A percentile compares a stretch with the other conserved stretches of the same genome.
phyloP scores from a whole-genome alignment of 2,329 filamentous ascomycete species.

The Calonectria naviculata region DNA sequence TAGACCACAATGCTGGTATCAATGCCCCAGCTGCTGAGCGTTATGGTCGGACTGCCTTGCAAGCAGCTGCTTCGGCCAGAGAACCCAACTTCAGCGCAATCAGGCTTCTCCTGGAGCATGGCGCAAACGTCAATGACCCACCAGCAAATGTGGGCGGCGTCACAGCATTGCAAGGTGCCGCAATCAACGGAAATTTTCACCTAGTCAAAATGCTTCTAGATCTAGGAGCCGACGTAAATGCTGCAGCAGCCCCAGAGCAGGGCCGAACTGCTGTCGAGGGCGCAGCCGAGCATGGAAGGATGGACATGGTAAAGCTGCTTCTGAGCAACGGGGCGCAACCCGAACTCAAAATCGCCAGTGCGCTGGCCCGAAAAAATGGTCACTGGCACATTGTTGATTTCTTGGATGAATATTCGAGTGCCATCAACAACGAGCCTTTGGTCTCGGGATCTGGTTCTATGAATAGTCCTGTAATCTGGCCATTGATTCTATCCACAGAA shows the following conservation, averaged over 20 bases:
- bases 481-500: too few relatives aligned
- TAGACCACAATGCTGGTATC: background rate
- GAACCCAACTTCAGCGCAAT: background rate
- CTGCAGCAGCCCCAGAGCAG: background rate
- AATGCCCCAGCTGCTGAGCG: background rate
- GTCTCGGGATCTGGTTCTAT: too few relatives aligned
- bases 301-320: slow-evolving; percentile 13
- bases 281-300: slow-evolving; percentile 17
- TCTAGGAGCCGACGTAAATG: background rate
- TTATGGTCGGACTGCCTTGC: background rate
- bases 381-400: slow-evolving; percentile 2
- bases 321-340: background rate
- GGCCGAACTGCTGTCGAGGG: slow-evolving; percentile 18
- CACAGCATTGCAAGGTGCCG: slow-evolving; percentile 13
- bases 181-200: background rate
- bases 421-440: too few relatives aligned
- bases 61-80: background rate
- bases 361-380: background rate
- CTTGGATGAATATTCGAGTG: too few relatives aligned
- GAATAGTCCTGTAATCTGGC: too few relatives aligned
- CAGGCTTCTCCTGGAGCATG: background rate
- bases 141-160: background rate
- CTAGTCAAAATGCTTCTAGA: background rate
- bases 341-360: background rate
- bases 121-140: slow-evolving; percentile 5